Base-by-base conservation (phyloP, 495 filamentous ascomycete species). In the Penicillium mononematosum region DNA sequence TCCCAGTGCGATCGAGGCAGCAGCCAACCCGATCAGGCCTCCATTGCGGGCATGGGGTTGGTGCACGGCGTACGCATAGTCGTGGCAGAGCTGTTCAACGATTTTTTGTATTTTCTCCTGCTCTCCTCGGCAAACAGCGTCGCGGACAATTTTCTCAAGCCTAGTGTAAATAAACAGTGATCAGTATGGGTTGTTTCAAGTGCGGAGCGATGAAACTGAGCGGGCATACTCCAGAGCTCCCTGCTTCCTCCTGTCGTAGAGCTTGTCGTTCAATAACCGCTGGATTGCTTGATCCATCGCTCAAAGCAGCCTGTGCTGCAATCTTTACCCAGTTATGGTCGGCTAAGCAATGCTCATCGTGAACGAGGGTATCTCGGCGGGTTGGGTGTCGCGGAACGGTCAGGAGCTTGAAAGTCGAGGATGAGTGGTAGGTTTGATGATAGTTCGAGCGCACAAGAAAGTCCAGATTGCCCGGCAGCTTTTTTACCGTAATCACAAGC, bases 1-100 rank as follows among this genome's bases (percentile, higher is more conserved):
- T 68, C 95, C 95, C 38, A 99, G 79, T 22, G 95, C 95, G 67
- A 99, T 99, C 25, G 92, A 94, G 24, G 95, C 95, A 1, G 95
- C 95, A 34, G 95, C 95, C 67, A 99, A 78, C 14, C 95, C 95
- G 59, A 99, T 99, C 62, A 99, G 78, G 19, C 95, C 95, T 55
- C 95, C 95, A 75, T 98, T 99, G 42, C 95, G 79, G 29, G 95
- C 95, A 75, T 99, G 92, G 47, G 95, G 93, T 65, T 98, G 95
- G 70, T 98, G 93, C 12, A 97, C 91, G 24, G 92, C 92, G 73
- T 97, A 99, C 43, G 95, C 95, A 77, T 91, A 98, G 50, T 99
- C 95, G 66, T 97, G 91, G 73, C 92, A 96, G 46, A 99, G 85
- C 78, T 99, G 93, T 63, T 95, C 83, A 53, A 99, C 90, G 60